Conservation (phyloP, 176 grass and related monocot genomes). For the Puya raimondii region DNA sequence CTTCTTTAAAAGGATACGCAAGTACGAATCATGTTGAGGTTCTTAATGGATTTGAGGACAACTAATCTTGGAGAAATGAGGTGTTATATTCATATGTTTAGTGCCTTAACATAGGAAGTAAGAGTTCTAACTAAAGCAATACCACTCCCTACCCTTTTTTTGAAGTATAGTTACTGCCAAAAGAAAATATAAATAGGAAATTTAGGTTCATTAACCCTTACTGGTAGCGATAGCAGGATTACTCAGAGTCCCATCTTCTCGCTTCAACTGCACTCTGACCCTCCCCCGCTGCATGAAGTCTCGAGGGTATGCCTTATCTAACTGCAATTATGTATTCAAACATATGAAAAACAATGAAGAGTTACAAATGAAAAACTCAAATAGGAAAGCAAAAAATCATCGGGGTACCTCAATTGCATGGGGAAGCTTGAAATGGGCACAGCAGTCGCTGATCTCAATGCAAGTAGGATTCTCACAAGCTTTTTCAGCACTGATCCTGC, state of each 20-base stretch:
- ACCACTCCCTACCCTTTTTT: neutral
- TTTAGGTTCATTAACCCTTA: slow-evolving; percentile 22
- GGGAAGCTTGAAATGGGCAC: slow-evolving; percentile 74
- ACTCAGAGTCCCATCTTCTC: slow-evolving; percentile 54
- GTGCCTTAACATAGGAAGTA: too few relatives aligned
- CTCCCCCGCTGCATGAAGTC: slow-evolving; percentile 95
- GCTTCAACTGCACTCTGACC: slow-evolving; percentile 82
- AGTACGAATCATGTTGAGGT: too few relatives aligned
- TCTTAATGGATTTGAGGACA: too few relatives aligned
- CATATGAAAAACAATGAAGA: neutral
- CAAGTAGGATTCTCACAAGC: slow-evolving; percentile 87
- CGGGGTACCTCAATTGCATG: slow-evolving; percentile 46
- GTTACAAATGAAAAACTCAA: neutral
- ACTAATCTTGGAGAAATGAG: too few relatives aligned
- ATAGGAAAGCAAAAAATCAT: neutral
- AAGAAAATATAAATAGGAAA: neutral
- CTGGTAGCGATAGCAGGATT: slow-evolving; percentile 79
- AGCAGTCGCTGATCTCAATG: slow-evolving; percentile 81
- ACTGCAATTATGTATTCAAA: slow-evolving; percentile 23
- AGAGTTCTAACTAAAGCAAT: too few relatives aligned
- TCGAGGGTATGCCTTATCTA: slow-evolving; percentile 84
- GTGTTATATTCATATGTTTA: too few relatives aligned
- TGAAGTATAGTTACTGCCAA: neutral
- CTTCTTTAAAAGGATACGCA: too few relatives aligned
- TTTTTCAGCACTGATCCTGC: slow-evolving; percentile 51